Evolutionary conservation across 1,284 basidiomycete species (phyloP), one percentile per base, ranked within the genome.

Genomic region (Polyporus tsugae): DNA sequence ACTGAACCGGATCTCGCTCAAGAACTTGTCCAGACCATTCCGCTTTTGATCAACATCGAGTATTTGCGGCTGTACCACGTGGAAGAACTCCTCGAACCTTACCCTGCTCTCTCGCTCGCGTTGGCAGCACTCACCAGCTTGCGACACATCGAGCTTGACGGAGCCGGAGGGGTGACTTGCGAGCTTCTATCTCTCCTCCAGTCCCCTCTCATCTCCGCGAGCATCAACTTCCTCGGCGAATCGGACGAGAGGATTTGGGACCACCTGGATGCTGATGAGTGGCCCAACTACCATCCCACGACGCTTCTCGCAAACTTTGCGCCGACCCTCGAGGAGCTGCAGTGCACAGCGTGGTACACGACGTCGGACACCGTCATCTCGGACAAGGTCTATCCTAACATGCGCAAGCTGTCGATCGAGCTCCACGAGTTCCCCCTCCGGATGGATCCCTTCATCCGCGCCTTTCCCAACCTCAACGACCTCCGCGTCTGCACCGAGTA

Each of bases 251-350:
- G 6, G n/a, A 3, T 60, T 6, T 60, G 38, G 38, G 38, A 39
- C 38, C n/a, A 39, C 36, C 10, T 60, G n/a, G 38, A 41, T n/a
- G 4, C 4, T 10, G 38, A 41, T 5, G 17, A 60, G n/a, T 42
- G 36, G 58, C 19, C 2, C 4, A 7, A 39, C 13, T 42, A 25
- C 25, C 58, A 60, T 9, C 58, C 58, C 3, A 7, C 25, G 13
- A 22, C 6, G 4, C 36, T 60, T 10, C 25, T 60, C 7, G 38
- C n/a, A 6, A 41, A 41, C 6, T n/a, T 33, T 25, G 58, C 38
- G n/a, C 15, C 36, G 5, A 60, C 58, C 5, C 58, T 60, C 58
- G 22, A 60, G 58, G 38, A 60, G 15, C 36, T 60, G 22, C 38
- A 41, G 10, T 60, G 58, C 25, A 15, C 6, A 5, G 19, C 36